These are phyloP conservation scores for Tieghemiomyces parasiticus DNA, from an alignment of 192 early-diverging fungal genomes.

Conservation along the genomic window DNA sequence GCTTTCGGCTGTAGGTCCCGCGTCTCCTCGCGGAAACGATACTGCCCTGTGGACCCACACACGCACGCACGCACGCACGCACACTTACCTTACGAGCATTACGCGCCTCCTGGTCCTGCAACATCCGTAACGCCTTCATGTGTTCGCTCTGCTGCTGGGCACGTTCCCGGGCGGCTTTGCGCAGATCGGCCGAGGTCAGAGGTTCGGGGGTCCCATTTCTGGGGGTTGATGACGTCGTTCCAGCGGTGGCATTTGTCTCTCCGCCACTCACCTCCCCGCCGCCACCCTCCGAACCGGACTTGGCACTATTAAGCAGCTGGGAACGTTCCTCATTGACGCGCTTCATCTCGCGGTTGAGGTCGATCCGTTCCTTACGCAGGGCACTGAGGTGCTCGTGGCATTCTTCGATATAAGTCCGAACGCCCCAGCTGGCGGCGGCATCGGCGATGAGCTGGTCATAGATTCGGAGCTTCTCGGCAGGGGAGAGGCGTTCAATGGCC, in stretches of 20 bases:
- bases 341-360: slow-evolving; percentile 47
- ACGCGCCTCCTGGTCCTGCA: slow-evolving; percentile 12
- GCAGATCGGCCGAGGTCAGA: slow-evolving; percentile 9
- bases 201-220: no score
- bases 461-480: slow-evolving; percentile 41
- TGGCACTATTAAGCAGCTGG: no score
- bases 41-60: no score
- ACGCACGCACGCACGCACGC: no score
- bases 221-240: slow-evolving; percentile 5
- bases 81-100: background rate
- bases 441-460: slow-evolving; percentile 47
- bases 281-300: no score
- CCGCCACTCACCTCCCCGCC: no score
- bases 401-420: slow-evolving; percentile 56
- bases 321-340: slow-evolving; percentile 22
- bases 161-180: slow-evolving; percentile 14
- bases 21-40: no score
- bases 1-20: no score
- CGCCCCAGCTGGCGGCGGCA: slow-evolving; percentile 32
- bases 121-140: slow-evolving; percentile 28
- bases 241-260: slow-evolving; percentile 24
- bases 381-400: slow-evolving; percentile 52
- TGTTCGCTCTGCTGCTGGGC: slow-evolving; percentile 33
- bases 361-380: slow-evolving; percentile 58
- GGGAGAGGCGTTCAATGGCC: slow-evolving; percentile 21